Conservation (phyloP, 345 rosid species). For the Erysimum cheiranthoides region DNA sequence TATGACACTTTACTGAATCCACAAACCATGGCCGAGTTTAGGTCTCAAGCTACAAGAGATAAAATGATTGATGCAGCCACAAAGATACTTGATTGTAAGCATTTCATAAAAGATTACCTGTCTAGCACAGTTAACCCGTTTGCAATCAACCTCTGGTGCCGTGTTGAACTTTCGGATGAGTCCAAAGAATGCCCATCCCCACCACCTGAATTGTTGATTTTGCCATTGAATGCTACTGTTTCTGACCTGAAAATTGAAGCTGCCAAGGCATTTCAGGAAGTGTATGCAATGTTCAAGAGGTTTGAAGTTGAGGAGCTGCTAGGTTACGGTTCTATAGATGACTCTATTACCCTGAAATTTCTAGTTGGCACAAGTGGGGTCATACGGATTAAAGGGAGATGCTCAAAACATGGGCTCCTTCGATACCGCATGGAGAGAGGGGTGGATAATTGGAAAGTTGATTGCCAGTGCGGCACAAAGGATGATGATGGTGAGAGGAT, state of each 20-base stretch:
- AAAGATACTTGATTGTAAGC: conserved; percentile 78
- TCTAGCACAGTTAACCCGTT: conserved; percentile 32
- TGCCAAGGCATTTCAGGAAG: conserved; percentile 62
- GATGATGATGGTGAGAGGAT: conserved; percentile 84
- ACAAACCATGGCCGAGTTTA: conserved; percentile 45
- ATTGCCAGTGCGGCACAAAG: conserved; percentile 70
- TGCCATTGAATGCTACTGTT: conserved; percentile 64
- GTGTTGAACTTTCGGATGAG: conserved; percentile 58
- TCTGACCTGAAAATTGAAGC: conserved; percentile 63
- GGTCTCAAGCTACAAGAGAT: conserved; percentile 49
- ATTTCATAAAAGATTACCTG: conserved; percentile 64
- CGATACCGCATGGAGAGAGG: conserved; percentile 72
- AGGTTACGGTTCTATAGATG: conserved; percentile 58
- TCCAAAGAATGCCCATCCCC: conserved; percentile 54
- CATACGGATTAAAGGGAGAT: conserved; percentile 53
- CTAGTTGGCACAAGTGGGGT: conserved; percentile 57
- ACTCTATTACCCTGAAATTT: conserved; percentile 54
- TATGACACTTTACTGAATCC: conserved; percentile 62
- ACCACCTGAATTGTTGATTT: conserved; percentile 61
- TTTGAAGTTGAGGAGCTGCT: conserved; percentile 57
- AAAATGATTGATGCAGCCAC: conserved; percentile 52
- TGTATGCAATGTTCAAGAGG: conserved; percentile 69
- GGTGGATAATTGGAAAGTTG: conserved; percentile 66
- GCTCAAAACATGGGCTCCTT: conserved; percentile 57
- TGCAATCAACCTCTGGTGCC: conserved; percentile 55